A percentile compares a stretch with the other conserved stretches of the same genome.
These are phyloP conservation scores for Neopestalotiopsis sp. DNA, from an alignment of 2,329 filamentous ascomycete genomes.

Conservation along the genomic window DNA sequence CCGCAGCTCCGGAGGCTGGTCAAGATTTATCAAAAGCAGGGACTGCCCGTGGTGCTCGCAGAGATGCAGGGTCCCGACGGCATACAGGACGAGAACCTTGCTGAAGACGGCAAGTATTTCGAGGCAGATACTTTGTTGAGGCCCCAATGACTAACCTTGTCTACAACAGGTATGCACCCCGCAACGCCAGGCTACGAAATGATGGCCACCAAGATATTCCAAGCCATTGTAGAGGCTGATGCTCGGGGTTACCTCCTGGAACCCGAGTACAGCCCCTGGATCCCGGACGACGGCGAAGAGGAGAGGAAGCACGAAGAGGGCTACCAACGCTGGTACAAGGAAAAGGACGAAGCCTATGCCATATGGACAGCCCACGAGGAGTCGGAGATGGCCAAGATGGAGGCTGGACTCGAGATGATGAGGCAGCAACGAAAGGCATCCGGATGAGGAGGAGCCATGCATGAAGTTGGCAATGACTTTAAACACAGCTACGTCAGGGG, in stretches of 20 bases:
- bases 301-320: slow-evolving; percentile 31
- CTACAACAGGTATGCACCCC: slow-evolving; percentile 27
- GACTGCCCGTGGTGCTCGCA: slow-evolving; percentile 36
- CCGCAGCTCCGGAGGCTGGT: slow-evolving; percentile 36
- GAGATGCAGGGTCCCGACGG: slow-evolving; percentile 39
- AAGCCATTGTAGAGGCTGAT: slow-evolving; percentile 38
- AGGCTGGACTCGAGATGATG: slow-evolving; percentile 30
- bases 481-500: too few relatives aligned
- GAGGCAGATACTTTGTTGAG: not conserved
- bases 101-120: slow-evolving; percentile 9
- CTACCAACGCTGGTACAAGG: slow-evolving; percentile 28
- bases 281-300: slow-evolving; percentile 37
- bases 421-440: slow-evolving; percentile 21
- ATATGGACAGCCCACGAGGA: slow-evolving; percentile 28
- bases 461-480: not conserved
- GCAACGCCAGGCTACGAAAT: slow-evolving; percentile 37
- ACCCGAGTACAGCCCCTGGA: slow-evolving; percentile 32
- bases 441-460: not conserved
- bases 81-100: slow-evolving; percentile 32
- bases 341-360: slow-evolving; percentile 33
- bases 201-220: slow-evolving; percentile 39
- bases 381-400: slow-evolving; percentile 33
- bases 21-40: slow-evolving; percentile 34
- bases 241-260: slow-evolving; percentile 35
- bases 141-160: not conserved